phyloP scores from a whole-genome alignment of 73 alveolate genomes.

The Paramecium pentaurelia region DNA sequence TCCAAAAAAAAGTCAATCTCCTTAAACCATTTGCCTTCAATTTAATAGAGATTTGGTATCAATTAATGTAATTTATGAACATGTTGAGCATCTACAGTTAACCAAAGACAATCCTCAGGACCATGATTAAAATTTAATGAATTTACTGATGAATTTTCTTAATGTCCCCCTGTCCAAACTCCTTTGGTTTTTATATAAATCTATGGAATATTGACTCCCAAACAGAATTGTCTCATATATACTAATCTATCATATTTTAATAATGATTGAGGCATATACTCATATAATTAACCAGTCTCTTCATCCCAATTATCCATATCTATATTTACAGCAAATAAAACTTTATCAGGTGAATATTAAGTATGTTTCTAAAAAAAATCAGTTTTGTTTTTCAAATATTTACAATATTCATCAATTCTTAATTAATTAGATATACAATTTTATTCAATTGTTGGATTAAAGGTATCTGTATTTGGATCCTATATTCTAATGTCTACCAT shows the following conservation, averaged over 20 bases:
- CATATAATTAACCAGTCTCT: constrained; percentile 58
- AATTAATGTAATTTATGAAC: constrained; percentile 45
- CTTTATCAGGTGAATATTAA: not conserved
- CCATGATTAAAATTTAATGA: constrained; percentile 78
- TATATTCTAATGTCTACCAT: not conserved
- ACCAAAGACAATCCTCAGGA: constrained; percentile 69
- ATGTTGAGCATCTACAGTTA: constrained; percentile 52
- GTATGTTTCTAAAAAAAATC: not conserved
- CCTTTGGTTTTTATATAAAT: constrained; percentile 68
- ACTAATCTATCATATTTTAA: constrained; percentile 48
- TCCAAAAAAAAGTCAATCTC: constrained; percentile 58
- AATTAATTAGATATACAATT: not conserved
- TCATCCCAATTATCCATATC: constrained; percentile 74
- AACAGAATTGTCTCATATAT: constrained; percentile 64
- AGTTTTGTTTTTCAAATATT: not conserved
- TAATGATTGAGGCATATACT: constrained; percentile 61
- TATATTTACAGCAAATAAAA: constrained; percentile 69
- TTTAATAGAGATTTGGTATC: constrained; percentile 61
- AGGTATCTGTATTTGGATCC: not conserved
- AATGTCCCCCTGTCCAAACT: constrained; percentile 84
- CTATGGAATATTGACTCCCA: constrained; percentile 76
- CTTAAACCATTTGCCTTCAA: constrained; percentile 71
- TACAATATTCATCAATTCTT: not conserved
- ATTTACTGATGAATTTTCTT: constrained; percentile 69
- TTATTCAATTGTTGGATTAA: not conserved